Base-by-base conservation (phyloP, 495 filamentous ascomycete genomes). In the Schizothecium vesticola region DNA sequence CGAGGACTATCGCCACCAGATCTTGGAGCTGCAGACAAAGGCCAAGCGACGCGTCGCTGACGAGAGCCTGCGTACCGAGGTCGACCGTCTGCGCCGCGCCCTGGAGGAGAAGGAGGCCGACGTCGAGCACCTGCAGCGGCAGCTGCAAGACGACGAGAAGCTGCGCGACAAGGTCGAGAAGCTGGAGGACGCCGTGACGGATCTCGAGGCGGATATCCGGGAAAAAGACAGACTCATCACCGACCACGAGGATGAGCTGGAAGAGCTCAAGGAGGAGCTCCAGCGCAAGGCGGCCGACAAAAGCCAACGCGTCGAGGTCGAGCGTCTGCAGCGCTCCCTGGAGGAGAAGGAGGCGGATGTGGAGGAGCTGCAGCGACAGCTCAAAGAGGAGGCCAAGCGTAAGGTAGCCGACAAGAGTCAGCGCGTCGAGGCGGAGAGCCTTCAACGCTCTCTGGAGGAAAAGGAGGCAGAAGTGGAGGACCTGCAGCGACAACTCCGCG, bases 1-100 rank as follows among this genome's bases (percentile, higher is more conserved):
- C 4, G 92, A 96, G 75, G 80, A 84, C 60, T 96, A 92, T 74
- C 83, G 88, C 59, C 84, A 88, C 67, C 91, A 95, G 78, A 85
- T 97, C 61, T 74, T 89, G 51, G 92, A 97, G 65, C 80, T 93
- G 57, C 88, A 86, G 69, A 19, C 8, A 51, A 51, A 51, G 43
- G 43, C 43, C 43, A 51, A 51, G 43, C 19, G 43, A 19, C 43
- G 43, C 19, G 43, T 51, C 43, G 43, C 43, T 12, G 43, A 51
- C 43, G 43, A 51, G 19, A 51, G 43, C 43, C 43, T 51, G 5
- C 43, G 43, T 19, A 19, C 16, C 43, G 43, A 51, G 43, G 43
- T 51, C 16, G 43, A 51, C 19, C 43, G 43, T 51, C 43, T 51
- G 16, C 16, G 43, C 43, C 16, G 43, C 43, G 19, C 43, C 16